phyloP scores from a whole-genome alignment of 1,284 basidiomycete species.

The Ustilago xerochloae region DNA sequence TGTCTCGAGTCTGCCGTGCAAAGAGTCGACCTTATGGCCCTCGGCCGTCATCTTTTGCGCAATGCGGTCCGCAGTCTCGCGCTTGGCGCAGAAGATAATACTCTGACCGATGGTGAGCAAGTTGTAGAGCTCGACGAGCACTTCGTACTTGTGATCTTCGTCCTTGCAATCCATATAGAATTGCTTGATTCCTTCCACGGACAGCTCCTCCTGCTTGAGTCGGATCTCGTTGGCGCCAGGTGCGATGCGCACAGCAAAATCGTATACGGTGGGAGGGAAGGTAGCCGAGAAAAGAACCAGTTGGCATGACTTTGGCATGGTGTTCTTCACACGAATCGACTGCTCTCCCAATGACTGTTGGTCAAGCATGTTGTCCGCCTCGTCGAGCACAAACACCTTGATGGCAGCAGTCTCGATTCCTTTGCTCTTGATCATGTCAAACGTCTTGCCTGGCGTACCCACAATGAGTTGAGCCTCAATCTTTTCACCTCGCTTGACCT shows the following conservation, averaged over 20 bases:
- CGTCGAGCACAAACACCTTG: slow-evolving; percentile 95
- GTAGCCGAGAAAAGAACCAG: slow-evolving; percentile 98
- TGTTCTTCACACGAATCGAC: slow-evolving; percentile 88
- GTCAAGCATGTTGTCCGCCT: slow-evolving; percentile 99
- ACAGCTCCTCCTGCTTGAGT: slow-evolving; percentile 91
- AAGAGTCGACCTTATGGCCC: slow-evolving; percentile 94
- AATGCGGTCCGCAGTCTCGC: slow-evolving; percentile 91
- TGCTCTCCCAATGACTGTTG: slow-evolving; percentile 97
- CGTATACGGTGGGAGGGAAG: slow-evolving; percentile 91
- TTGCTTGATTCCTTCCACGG: slow-evolving; percentile 93
- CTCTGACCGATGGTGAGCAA: slow-evolving; percentile 94
- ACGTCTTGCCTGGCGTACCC: slow-evolving; percentile 95
- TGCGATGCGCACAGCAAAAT: slow-evolving; percentile 90
- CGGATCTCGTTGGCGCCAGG: slow-evolving; percentile 96
- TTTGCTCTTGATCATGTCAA: slow-evolving; percentile 75
- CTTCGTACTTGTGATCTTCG: slow-evolving; percentile 94
- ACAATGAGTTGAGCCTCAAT: slow-evolving; percentile 91
- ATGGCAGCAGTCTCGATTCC: slow-evolving; percentile 78
- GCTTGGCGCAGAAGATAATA: slow-evolving; percentile 87
- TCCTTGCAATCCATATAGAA: slow-evolving; percentile 89
- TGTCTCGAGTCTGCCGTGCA: slow-evolving; percentile 93
- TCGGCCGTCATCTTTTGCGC: slow-evolving; percentile 88
- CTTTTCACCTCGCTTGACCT: slow-evolving; percentile 75
- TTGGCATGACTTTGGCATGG: slow-evolving; percentile 78
- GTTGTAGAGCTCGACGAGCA: slow-evolving; percentile 89